phyloP scores from a whole-genome alignment of 108 stramenopile genomes.

The Mediolabrus comicus region DNA sequence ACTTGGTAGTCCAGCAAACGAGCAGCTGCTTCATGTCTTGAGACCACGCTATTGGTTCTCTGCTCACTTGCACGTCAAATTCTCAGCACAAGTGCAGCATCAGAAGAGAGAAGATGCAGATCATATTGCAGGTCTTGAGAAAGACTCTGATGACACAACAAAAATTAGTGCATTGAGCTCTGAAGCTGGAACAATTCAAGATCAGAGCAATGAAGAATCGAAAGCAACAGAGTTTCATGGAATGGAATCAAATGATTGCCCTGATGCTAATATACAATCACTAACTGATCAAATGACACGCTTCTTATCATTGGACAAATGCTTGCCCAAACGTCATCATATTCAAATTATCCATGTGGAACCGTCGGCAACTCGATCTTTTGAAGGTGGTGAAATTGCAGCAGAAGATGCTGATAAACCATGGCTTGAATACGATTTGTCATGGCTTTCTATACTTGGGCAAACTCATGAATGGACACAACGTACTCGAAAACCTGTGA shows the following conservation, averaged over 20 bases:
- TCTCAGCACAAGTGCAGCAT: conserved; percentile 86
- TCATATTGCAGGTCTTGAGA: not conserved
- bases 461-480: conserved; percentile 70
- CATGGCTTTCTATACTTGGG: conserved; percentile 82
- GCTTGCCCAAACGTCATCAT: conserved; percentile 90
- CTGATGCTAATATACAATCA: conserved; percentile 29
- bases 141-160: not conserved
- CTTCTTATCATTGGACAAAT: conserved; percentile 98
- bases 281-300: conserved; percentile 85
- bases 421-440: conserved; percentile 76
- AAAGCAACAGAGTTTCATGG: conserved; percentile 51
- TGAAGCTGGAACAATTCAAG: not conserved
- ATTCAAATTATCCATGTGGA: conserved; percentile 83
- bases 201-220: not conserved
- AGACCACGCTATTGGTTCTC: conserved; percentile 95
- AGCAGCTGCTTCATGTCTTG: conserved; percentile 74
- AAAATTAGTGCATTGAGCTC: conserved; percentile 11
- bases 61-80: conserved; percentile 98
- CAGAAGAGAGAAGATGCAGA: too few relatives aligned
- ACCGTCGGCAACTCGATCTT: conserved; percentile 16
- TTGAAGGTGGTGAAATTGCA: not conserved
- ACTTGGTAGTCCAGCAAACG: conserved; percentile 90
- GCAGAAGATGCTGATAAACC: conserved; percentile 13
- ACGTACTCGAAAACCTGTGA: conserved; percentile 24
- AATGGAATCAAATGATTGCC: conserved; percentile 52